phyloP scores from a whole-genome alignment of 345 rosid genomes.

The Hibiscus mutabilis region DNA sequence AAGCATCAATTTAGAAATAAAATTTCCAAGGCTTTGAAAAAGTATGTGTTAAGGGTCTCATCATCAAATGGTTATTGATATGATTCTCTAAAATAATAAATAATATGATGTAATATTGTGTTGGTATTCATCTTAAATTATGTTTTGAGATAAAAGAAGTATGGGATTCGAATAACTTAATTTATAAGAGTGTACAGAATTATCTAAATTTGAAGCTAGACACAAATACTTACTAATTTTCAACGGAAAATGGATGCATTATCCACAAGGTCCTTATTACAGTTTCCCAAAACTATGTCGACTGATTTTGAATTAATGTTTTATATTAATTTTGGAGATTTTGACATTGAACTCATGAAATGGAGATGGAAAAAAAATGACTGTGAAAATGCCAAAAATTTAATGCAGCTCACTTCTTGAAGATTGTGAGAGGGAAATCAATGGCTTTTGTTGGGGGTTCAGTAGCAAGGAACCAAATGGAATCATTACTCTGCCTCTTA shows the following conservation, averaged over 20 bases:
- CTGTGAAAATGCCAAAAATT: too few relatives aligned
- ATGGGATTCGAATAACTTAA: too few relatives aligned
- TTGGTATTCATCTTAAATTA: too few relatives aligned
- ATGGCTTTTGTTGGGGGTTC: constrained; percentile 48
- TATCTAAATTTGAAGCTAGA: too few relatives aligned
- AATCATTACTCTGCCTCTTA: constrained; percentile 37
- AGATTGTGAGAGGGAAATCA: constrained; percentile 32
- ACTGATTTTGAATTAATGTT: too few relatives aligned
- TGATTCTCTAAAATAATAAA: background rate
- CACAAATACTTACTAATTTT: too few relatives aligned
- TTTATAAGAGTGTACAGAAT: too few relatives aligned
- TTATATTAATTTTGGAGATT: too few relatives aligned
- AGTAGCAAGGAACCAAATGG: constrained; percentile 43
- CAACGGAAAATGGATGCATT: constrained; percentile 38
- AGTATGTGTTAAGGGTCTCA: background rate
- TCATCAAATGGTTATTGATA: background rate
- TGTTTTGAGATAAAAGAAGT: too few relatives aligned
- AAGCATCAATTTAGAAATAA: background rate
- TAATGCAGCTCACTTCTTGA: constrained; percentile 26
- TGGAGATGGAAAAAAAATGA: constrained; percentile 49
- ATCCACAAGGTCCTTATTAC: constrained; percentile 25
- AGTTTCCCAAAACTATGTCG: too few relatives aligned
- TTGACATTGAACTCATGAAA: too few relatives aligned
- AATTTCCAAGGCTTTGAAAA: background rate
- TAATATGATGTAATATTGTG: background rate